These are phyloP conservation scores for Suillus weaverae DNA, from an alignment of 768 basidiomycete species.

Conservation along the genomic window DNA sequence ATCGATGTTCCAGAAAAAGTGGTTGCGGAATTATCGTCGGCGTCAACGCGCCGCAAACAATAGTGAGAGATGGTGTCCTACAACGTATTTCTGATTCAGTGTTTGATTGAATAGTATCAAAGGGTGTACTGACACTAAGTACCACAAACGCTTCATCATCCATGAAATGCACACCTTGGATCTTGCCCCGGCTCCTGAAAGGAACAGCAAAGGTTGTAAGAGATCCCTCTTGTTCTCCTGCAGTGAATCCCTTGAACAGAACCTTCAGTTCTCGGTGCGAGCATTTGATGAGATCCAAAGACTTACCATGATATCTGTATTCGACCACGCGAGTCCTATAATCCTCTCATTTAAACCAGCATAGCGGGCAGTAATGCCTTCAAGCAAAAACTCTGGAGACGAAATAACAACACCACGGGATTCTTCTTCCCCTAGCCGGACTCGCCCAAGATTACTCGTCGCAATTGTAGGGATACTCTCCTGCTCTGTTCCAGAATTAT, in stretches of 20 bases:
- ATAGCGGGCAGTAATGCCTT: constrained; percentile 24
- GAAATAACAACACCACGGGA: constrained; percentile 18
- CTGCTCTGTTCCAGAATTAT: constrained; percentile 19
- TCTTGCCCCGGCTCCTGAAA: constrained; percentile 21
- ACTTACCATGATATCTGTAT: constrained; percentile 32
- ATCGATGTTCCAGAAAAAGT: neutral
- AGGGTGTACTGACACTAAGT: constrained; percentile 23
- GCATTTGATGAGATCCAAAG: neutral
- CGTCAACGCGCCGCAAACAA: neutral
- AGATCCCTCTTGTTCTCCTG: constrained; percentile 10
- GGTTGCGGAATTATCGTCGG: neutral
- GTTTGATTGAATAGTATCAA: neutral
- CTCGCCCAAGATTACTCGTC: constrained; percentile 18
- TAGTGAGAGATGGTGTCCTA: neutral
- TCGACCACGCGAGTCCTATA: constrained; percentile 49
- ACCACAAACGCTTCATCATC: constrained; percentile 25
- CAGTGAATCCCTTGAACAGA: constrained; percentile 21
- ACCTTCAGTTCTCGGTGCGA: neutral
- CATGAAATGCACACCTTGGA: constrained; percentile 21
- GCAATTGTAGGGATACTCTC: constrained; percentile 22
- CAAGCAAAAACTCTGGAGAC: constrained; percentile 11
- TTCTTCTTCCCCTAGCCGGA: constrained; percentile 27
- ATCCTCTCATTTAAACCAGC: constrained; percentile 28
- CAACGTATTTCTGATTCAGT: neutral
- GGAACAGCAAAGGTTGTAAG: constrained; percentile 16